A percentile compares a stretch with the other conserved stretches of the same genome.
These are phyloP conservation scores for Talaromyces sp. DNA, from an alignment of 2,329 filamentous ascomycete species.

Conservation along the genomic window DNA sequence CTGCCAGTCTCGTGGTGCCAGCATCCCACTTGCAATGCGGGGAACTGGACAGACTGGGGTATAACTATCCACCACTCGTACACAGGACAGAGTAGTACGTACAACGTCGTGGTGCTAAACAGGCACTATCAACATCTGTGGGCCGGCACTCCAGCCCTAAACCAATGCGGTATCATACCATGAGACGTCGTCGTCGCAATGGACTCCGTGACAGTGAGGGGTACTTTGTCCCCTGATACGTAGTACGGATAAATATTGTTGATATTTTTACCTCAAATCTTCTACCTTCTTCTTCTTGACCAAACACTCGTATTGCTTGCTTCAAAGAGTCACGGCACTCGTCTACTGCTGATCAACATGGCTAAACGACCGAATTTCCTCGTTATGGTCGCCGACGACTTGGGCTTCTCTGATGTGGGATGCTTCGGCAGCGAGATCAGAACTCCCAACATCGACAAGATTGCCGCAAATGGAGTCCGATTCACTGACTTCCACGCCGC, in stretches of 20 bases:
- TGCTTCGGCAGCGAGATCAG: constrained; percentile 60
- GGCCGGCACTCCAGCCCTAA: background rate
- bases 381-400: constrained; percentile 56
- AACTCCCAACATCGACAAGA: constrained; percentile 56
- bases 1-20: background rate
- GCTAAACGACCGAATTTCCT: constrained; percentile 57
- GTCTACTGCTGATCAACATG: background rate
- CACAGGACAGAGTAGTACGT: background rate
- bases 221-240: background rate
- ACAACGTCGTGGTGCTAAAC: background rate
- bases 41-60: background rate
- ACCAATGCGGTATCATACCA: background rate
- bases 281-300: background rate
- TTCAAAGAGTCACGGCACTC: background rate
- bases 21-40: background rate
- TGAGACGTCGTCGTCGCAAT: background rate
- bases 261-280: background rate
- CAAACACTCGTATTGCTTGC: background rate
- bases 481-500: constrained; percentile 65
- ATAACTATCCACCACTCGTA: background rate
- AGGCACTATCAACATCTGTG: background rate
- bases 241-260: background rate
- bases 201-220: background rate
- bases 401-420: constrained; percentile 58
- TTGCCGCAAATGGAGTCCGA: constrained; percentile 49